Evolutionary conservation across 2,329 filamentous ascomycete genomes (phyloP), one percentile per base, ranked within the genome.

Genomic region (Aspergillus sp.): DNA sequence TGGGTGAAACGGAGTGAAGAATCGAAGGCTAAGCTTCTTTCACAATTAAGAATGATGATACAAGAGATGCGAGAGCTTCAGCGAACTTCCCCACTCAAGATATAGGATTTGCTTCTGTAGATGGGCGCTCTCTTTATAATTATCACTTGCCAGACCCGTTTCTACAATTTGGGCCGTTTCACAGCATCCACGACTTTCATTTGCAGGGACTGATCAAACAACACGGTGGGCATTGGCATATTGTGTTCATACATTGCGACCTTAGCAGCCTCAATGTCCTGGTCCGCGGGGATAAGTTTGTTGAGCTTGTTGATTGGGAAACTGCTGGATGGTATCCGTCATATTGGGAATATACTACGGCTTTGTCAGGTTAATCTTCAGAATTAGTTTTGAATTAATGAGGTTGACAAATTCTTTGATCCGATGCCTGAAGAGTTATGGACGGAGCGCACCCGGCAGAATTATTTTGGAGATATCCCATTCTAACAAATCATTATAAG

Each of bases 181-280:
- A 49, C 32, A 62, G 41, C 20, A 41, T 61, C 17, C 53, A 64
- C 30, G 66, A 66, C 9, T 73, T 72, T 49, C 67, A 72, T 54
- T 53, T 49, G 22, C 59, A 70, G 38, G 54, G 67, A 5, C 53
- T 73, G 10, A 67, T 70, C 15, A 58, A 48, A 33, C 52, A 60
- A 46, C 65, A 72, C 42, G 52, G 53, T 41, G 53, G 55, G 6
- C 25, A 50, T 30, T 68, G 61, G 62, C 57, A 56, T 22, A 53
- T 66, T 6, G 66, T 73, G 1, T 73, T 81, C 49, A 75, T 75
- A 1, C 76, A 81, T 61, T 71, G 71, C 3, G 77, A 81, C 56
- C 62, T 81, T 62, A 38, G 74, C 66, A 63, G 60, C 7, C 56
- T 63, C 3, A 66, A 68, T 35, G 62, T 66, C 33, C 50, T 67